Base-by-base conservation (phyloP, 2,329 filamentous ascomycete species). In the Aspergillus felis region DNA sequence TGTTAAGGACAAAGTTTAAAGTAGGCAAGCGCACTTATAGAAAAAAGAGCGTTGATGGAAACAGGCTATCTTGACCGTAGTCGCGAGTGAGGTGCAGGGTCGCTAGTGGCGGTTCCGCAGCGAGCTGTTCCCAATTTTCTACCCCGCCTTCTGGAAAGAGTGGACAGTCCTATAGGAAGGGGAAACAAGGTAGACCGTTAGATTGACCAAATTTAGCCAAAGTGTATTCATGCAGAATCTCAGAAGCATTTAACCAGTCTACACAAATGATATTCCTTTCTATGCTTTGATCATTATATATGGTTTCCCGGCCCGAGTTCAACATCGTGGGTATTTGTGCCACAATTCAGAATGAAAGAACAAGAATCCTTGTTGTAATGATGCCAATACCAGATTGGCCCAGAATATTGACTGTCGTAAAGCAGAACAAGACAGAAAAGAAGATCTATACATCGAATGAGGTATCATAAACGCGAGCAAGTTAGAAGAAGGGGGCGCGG, bases 301-400 rank as follows among this genome's bases (percentile, higher is more conserved):
- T 17, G 7, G 7, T 24, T 24, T 44, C 41, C n/a, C 8, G 10
- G n/a, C n/a, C 8, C 10, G n/a, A 44, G n/a, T 22, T 4, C 1
- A 44, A 22, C 4, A 2, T 12, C 41, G 17, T 10, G 41, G 8
- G 41, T 10, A 44, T 44, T 24, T 12, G n/a, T 20, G 41, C 20
- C 22, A 20, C 41, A n/a, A 44, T 20, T 44, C 8, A 44, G 41
- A 47, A 47, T 9, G 24, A 3, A 47, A 24, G 22, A 47, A 47
- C 24, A 22, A 14, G 24, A 49, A 48, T 51, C 51, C 53, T 54
- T 35, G 42, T 49, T 50, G 32, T 22, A 12, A 38, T n/a, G 35
- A 14, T 14, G 17, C 56, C 60, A 62, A 62, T 62, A 42, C 60
- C 58, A 58, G 58, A 58, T 59, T 62, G 58, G 60, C 48, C 46